Percentiles rank a stretch among this genome's conserved stretches.
phyloP scores from a whole-genome alignment of 495 filamentous ascomycete species.

The Talaromyces stipitatus region DNA sequence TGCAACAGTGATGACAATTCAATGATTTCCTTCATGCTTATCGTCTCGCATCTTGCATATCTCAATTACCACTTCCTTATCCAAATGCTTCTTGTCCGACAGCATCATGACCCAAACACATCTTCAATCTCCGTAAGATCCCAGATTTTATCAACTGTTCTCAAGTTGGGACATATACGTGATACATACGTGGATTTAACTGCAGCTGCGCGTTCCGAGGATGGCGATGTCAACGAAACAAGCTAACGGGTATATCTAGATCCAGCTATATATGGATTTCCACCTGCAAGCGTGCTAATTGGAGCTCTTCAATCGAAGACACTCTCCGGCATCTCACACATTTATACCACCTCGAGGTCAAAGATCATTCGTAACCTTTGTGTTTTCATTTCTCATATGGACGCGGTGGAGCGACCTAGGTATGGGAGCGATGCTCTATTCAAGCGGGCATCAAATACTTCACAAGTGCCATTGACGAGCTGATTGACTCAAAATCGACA shows the following conservation, averaged over 20 bases:
- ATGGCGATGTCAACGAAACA: background rate
- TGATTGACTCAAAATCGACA: conserved; percentile 20
- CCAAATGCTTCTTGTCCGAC: conserved; percentile 34
- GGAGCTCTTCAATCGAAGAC: conserved; percentile 36
- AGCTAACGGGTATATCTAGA: conserved; percentile 7
- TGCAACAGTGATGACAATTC: conserved; percentile 15
- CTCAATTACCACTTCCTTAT: conserved; percentile 39
- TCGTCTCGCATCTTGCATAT: conserved; percentile 27
- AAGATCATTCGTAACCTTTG: conserved; percentile 53
- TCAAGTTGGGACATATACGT: conserved; percentile 27
- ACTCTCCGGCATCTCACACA: conserved; percentile 29
- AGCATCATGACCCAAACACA: conserved; percentile 19
- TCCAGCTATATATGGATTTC: conserved; percentile 37
- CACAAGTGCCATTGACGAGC: conserved; percentile 24
- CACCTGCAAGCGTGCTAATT: conserved; percentile 35
- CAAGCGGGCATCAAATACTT: conserved; percentile 21
- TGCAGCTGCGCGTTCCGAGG: conserved; percentile 14
- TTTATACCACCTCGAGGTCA: conserved; percentile 37
- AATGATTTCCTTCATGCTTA: conserved; percentile 23
- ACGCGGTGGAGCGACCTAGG: conserved; percentile 15
- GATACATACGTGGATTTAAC: conserved; percentile 19
- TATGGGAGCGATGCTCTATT: conserved; percentile 20
- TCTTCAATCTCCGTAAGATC: conserved; percentile 30
- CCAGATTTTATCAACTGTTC: conserved; percentile 28
- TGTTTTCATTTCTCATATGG: conserved; percentile 39